Conservation (phyloP, 2,329 filamentous ascomycete genomes). For the Laburnicola sp. region DNA sequence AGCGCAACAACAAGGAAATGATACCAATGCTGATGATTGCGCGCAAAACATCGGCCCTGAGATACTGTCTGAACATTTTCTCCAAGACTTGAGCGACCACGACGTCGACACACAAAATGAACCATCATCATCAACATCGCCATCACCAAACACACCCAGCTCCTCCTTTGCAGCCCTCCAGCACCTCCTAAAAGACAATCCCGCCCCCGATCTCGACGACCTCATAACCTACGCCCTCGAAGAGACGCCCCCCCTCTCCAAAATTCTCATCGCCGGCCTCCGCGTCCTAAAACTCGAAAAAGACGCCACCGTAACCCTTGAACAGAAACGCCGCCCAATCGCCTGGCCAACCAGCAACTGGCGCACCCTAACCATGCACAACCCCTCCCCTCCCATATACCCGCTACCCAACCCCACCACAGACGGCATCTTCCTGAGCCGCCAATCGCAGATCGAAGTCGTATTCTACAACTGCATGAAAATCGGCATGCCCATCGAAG, state of each 20-base stretch:
- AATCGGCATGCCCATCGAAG: constrained; percentile 15
- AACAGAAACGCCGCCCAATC: constrained; percentile 5
- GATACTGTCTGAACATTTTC: background rate
- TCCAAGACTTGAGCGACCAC: background rate
- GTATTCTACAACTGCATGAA: constrained; percentile 12
- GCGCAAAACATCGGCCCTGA: background rate
- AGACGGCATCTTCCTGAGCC: constrained; percentile 14
- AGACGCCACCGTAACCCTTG: constrained; percentile 3
- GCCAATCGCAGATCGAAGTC: constrained; percentile 10
- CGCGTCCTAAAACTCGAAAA: constrained; percentile 8
- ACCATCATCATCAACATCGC: background rate
- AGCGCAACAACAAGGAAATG: background rate
- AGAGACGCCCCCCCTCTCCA: constrained; percentile 8
- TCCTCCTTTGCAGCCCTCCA: constrained; percentile 5
- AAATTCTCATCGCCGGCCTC: constrained; percentile 14
- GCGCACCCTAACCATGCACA: background rate
- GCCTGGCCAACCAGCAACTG: constrained; percentile 6
- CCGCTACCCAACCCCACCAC: constrained; percentile 7
- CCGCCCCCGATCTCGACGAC: constrained; percentile 5
- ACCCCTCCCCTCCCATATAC: background rate
- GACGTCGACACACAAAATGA: background rate
- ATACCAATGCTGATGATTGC: background rate
- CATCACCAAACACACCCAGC: too few species aligned
- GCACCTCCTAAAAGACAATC: constrained; percentile 1
- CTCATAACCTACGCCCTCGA: constrained; percentile 9